Base-by-base conservation (phyloP, 2,329 filamentous ascomycete genomes). In the Alternaria arborescens region DNA sequence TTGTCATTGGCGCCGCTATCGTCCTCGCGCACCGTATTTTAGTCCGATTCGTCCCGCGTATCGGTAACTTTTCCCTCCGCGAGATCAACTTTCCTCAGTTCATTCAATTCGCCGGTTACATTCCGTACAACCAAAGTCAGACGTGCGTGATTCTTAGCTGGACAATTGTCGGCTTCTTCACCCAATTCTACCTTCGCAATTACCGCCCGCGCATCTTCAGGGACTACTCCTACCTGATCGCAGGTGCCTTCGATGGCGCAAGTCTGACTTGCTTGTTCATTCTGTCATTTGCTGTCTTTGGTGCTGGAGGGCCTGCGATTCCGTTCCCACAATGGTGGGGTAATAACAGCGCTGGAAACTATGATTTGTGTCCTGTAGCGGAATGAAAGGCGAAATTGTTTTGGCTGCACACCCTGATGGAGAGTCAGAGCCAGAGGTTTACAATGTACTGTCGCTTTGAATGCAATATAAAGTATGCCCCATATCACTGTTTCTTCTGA, bases 31-130 rank as follows among this genome's bases (percentile, higher is more conserved):
- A 66, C 24, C 58, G 64, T 2, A 55, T 66, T 36, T 44, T 65
- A 34, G 60, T 38, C 1, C 44, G 63, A n/a, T 66, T 66, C 16
- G 63, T 66, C 1, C 63, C 63, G 1, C 34, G 30, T 3, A 59
- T 66, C 40, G 63, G 63, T 40, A 66, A 66, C 8, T 66, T 66
- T 30, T 51, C 41, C 3, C 26, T 66, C 14, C 12, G 53, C 8
- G 63, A 66, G 55, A 64, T 66, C 61, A 66, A 66, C 30, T 59
- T 66, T 18, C 61, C 63, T 3, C 61, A 64, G 12, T 66, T 66
- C 48, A 64, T 66, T 11, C 63, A 66, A 34, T 66, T 56, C 32
- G 61, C 63, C 0, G 63, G 63, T 14, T 64, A 64, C 34, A 60
- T 64, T 16, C 64, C 58, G 6, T 64, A 64, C 52, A 66, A 66